Conservation (phyloP, 768 basidiomycete species). For the Tulasnella sp. region DNA sequence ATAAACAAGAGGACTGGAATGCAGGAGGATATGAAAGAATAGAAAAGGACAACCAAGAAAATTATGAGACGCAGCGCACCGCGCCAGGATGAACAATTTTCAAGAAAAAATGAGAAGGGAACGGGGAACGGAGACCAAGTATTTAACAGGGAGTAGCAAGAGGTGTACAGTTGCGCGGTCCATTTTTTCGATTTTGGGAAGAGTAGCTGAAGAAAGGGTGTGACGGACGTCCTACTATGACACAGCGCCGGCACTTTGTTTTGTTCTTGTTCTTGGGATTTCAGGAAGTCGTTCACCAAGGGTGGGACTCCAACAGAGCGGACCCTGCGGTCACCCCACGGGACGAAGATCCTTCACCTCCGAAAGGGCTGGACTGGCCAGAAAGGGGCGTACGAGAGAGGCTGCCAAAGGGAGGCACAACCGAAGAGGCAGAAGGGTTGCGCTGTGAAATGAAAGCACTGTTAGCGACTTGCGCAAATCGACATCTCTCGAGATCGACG, state of each 20-base stretch:
- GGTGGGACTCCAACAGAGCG: slow-evolving; percentile 2
- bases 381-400: slow-evolving; percentile 15
- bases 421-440: slow-evolving; percentile 18
- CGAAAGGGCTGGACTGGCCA: slow-evolving; percentile 16
- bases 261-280: background rate
- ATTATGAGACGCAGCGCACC: background rate
- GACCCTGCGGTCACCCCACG: slow-evolving; percentile 2
- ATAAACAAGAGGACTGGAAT: background rate
- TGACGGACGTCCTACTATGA: background rate
- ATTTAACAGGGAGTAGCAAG: slow-evolving; percentile 2
- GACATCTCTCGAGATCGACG: background rate
- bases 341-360: background rate
- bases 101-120: background rate
- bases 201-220: background rate
- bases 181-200: background rate
- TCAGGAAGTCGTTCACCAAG: background rate
- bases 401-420: background rate
- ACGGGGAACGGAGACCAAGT: background rate
- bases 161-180: background rate
- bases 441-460: background rate
- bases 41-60: background rate
- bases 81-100: background rate
- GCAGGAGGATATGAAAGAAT: slow-evolving; percentile 3
- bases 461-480: background rate
- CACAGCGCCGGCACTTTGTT: background rate